These are phyloP conservation scores for Starmerella geochares DNA, from an alignment of 805 yeast genomes.

Conservation along the genomic window DNA sequence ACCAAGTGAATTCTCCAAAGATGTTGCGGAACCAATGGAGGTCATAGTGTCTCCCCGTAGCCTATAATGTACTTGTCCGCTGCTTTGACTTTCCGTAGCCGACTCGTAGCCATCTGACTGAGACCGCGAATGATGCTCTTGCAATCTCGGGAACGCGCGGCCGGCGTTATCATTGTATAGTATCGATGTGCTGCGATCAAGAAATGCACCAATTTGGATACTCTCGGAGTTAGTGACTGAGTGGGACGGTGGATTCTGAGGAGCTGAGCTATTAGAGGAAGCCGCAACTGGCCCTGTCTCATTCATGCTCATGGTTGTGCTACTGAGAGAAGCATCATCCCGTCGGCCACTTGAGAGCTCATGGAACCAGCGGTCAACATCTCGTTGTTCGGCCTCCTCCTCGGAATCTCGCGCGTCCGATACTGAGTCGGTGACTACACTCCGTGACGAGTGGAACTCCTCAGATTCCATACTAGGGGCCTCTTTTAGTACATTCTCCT, in stretches of 20 bases:
- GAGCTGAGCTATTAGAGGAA: not conserved
- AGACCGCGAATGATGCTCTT: not conserved
- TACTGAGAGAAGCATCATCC: conserved; percentile 26
- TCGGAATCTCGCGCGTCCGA: conserved; percentile 14
- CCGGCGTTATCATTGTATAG: conserved; percentile 26
- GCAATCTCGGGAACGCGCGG: conserved; percentile 21
- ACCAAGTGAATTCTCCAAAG: conserved; percentile 6
- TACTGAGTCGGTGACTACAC: not conserved
- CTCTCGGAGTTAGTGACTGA: conserved; percentile 12
- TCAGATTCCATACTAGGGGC: conserved; percentile 15
- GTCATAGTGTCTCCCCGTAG: conserved; percentile 13
- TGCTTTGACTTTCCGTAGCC: not conserved
- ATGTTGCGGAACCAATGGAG: conserved; percentile 14
- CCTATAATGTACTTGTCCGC: conserved; percentile 4
- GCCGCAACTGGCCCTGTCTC: not conserved
- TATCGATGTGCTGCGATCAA: conserved; percentile 20
- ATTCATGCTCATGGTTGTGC: conserved; percentile 12
- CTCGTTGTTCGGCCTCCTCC: conserved; percentile 29
- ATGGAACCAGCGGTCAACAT: conserved; percentile 31
- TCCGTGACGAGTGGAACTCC: conserved; percentile 1
- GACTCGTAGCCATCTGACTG: not conserved
- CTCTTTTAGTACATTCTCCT: not conserved
- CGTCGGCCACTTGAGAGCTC: conserved; percentile 19
- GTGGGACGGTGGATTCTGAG: not conserved
- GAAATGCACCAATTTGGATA: conserved; percentile 25